Conservation (phyloP, 2,329 filamentous ascomycete genomes). For the Drechslera avenae region DNA sequence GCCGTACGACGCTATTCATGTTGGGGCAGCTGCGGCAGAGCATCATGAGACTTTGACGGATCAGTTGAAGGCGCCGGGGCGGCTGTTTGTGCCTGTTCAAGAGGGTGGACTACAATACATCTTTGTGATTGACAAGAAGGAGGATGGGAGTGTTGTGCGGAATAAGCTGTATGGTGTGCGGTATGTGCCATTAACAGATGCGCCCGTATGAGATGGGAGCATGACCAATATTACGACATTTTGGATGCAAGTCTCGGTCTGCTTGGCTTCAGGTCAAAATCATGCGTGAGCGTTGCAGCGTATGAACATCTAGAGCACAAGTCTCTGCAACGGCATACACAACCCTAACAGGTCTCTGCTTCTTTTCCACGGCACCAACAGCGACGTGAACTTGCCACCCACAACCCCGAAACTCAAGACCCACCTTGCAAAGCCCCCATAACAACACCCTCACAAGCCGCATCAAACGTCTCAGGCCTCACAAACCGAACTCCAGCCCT, state of each 20-base stretch:
- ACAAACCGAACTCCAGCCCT: constrained; percentile 12
- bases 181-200: constrained; percentile 79
- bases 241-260: too few relatives aligned
- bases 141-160: constrained; percentile 61
- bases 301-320: too few relatives aligned
- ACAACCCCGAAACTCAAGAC: too few relatives aligned
- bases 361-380: too few relatives aligned
- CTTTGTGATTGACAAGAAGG: constrained; percentile 75
- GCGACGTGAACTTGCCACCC: too few relatives aligned
- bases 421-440: constrained; percentile 16
- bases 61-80: constrained; percentile 79
- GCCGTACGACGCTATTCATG: constrained; percentile 92
- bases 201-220: constrained; percentile 50
- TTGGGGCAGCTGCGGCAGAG: constrained; percentile 80
- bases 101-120: constrained; percentile 65
- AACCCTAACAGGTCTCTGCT: too few relatives aligned
- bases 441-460: constrained; percentile 3
- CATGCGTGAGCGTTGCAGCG: too few relatives aligned
- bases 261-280: too few relatives aligned
- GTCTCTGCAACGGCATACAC: too few relatives aligned
- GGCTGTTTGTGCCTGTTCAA: constrained; percentile 79
- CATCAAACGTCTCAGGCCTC: constrained; percentile 15
- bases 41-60: constrained; percentile 74
- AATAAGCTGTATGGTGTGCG: constrained; percentile 69
- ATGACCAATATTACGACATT: too few relatives aligned